phyloP scores from a whole-genome alignment of 1,139 yeast genomes.

The Taphrina pruni region DNA sequence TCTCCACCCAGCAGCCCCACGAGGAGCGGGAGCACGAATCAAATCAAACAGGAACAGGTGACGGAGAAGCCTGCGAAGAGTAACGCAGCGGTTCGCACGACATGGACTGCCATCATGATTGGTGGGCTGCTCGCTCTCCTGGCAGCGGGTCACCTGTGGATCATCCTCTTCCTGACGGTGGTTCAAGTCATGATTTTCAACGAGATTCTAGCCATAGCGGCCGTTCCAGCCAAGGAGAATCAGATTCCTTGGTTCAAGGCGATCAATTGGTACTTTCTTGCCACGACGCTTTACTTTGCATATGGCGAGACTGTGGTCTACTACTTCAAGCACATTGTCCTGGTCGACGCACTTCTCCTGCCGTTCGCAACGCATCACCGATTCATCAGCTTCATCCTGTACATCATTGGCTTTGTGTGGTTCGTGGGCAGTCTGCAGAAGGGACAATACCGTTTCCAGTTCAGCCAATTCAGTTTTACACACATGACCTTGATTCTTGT shows the following conservation, averaged over 20 bases:
- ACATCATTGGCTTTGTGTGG: constrained; percentile 79
- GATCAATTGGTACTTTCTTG: constrained; percentile 77
- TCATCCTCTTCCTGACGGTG: constrained; percentile 70
- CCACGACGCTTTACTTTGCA: constrained; percentile 82
- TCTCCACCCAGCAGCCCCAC: constrained; percentile 22
- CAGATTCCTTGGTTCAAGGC: constrained; percentile 80
- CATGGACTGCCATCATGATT: constrained; percentile 95
- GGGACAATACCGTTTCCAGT: constrained; percentile 88
- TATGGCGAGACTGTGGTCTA: constrained; percentile 84
- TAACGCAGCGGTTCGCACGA: constrained; percentile 60
- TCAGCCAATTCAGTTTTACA: constrained; percentile 89
- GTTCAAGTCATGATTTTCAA: constrained; percentile 84
- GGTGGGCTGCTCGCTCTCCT: constrained; percentile 70
- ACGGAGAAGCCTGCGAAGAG: constrained; percentile 17
- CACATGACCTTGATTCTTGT: constrained; percentile 92
- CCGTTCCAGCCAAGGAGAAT: constrained; percentile 84
- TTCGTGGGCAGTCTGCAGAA: constrained; percentile 89
- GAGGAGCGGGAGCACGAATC: background rate
- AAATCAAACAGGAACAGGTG: constrained; percentile 8
- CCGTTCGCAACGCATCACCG: constrained; percentile 72
- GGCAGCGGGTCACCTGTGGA: constrained; percentile 86
- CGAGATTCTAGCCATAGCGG: constrained; percentile 82
- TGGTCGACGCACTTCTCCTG: constrained; percentile 55
- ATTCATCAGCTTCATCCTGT: constrained; percentile 80
- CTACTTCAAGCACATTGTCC: constrained; percentile 60